A percentile compares a stretch with the other conserved stretches of the same genome.
These are phyloP conservation scores for Asparagopsis taxiformis DNA, from an alignment of 31 red algal species.

Conservation along the genomic window DNA sequence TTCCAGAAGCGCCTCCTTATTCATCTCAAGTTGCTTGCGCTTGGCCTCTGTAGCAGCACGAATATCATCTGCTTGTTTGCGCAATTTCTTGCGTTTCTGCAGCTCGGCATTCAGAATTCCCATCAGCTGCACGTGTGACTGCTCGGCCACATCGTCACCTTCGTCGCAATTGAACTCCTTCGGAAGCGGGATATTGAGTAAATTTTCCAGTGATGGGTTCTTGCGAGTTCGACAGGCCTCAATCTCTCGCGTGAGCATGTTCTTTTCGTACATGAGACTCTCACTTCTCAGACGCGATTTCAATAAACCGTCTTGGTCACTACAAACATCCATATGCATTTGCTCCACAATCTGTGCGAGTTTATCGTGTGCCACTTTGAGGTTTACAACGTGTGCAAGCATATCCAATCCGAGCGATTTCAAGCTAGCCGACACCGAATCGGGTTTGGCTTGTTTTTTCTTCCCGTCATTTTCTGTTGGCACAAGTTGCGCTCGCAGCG, in stretches of 20 bases:
- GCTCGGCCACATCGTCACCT: constrained; percentile 6
- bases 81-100: constrained; percentile 21
- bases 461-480: no score
- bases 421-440: background rate
- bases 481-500: no score
- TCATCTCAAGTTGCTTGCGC: constrained; percentile 19
- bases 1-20: constrained; percentile 15
- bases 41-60: constrained; percentile 8
- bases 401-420: background rate
- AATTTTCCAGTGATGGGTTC: constrained; percentile 12
- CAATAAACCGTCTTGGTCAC: constrained; percentile 31
- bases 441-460: no score
- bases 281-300: constrained; percentile 18
- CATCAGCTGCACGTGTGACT: constrained; percentile 22
- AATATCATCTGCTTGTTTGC: constrained; percentile 30
- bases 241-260: constrained; percentile 50
- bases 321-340: constrained; percentile 6
- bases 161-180: background rate
- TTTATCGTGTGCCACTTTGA: constrained; percentile 42
- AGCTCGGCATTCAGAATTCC: constrained; percentile 36
- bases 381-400: constrained; percentile 13
- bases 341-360: constrained; percentile 25
- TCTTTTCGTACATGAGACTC: constrained; percentile 39
- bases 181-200: constrained; percentile 5
- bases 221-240: constrained; percentile 1